Conservation (phyloP, 768 basidiomycete genomes). For the Rhizopogon roseolus region DNA sequence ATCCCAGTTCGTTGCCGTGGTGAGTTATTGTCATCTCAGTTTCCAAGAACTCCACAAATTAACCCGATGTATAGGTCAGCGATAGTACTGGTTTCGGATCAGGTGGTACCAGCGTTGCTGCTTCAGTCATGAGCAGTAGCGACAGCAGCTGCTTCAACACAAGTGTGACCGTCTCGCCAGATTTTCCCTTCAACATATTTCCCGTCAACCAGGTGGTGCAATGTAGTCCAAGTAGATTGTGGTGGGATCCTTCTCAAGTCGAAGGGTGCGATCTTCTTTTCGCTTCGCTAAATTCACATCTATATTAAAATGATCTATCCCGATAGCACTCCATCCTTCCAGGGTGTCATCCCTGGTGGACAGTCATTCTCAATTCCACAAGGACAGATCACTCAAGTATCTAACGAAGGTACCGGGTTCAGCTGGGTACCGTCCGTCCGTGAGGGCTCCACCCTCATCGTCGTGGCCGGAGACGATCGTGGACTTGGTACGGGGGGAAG, state of each 20-base stretch:
- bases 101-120: slow-evolving; percentile 71
- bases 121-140: slow-evolving; percentile 44
- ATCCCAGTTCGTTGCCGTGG: slow-evolving; percentile 75
- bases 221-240: slow-evolving; percentile 58
- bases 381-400: slow-evolving; percentile 38
- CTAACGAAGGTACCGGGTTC: slow-evolving; percentile 56
- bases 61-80: slow-evolving; percentile 39
- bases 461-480: slow-evolving; percentile 63
- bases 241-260: slow-evolving; percentile 52
- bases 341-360: slow-evolving; percentile 77
- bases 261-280: slow-evolving; percentile 40
- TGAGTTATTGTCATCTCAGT: slow-evolving; percentile 33
- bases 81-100: slow-evolving; percentile 59
- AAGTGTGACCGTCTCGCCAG: slow-evolving; percentile 39
- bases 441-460: slow-evolving; percentile 58
- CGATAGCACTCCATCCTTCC: slow-evolving; percentile 52
- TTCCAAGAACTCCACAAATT: neutral
- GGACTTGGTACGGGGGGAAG: slow-evolving; percentile 72
- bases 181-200: slow-evolving; percentile 56
- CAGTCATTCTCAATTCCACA: slow-evolving; percentile 64
- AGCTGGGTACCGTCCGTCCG: slow-evolving; percentile 62
- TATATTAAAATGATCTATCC: neutral
- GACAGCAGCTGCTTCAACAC: slow-evolving; percentile 61
- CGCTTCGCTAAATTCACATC: neutral
- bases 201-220: slow-evolving; percentile 64